Evolutionary conservation across 306 rosid genomes (phyloP), one percentile per base, ranked within the genome.

Genomic region (Vigna hirtella): DNA sequence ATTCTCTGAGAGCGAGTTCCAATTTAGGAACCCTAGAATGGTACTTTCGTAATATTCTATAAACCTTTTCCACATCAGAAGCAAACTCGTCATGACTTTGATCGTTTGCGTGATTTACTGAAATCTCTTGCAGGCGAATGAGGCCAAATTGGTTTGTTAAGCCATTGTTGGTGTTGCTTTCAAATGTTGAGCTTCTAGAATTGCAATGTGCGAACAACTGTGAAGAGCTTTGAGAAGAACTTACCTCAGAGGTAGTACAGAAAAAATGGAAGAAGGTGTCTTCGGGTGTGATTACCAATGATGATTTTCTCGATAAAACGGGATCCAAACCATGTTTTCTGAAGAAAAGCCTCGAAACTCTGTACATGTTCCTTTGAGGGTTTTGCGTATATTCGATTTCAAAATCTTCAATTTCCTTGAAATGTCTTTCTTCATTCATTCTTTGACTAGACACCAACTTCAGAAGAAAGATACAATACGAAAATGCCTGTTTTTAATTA

Each of bases 11-110:
- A 49, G 98, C 93, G 47, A 90, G 89, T 81, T 93, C 97, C 67
- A 93, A 76, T 72, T 93, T 93, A 4, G 89, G 88, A 81, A 90
- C 92, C 73, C 98, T 87, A 0, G 92, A 86, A 79, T 93, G 97
- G 82, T 86, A 90, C 61, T 83, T 91, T 72, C 90, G 80, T 12
- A 93, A 64, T 72, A 91, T 91, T 85, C 90, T 77, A 78, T 93
- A 90, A 4, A 87, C 57, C 61, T 90, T 93, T 59, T 93, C 93
- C 43, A 91, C 92, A 34, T 91, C 96, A 81, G 84, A 79, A 34
- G 91, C 75, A 78, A 91, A 93, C 58, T 88, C 93, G 59, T 89
- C 89, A n/a, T 64, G 36, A 79, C 51, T 66, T 34, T 52, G 75
- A 28, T 80, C 86, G 10, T 79, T 66, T 2, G 70, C 45, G 40